Evolutionary conservation across 805 yeast species (phyloP).

Genomic region (Metschnikowia santaceciliae): DNA sequence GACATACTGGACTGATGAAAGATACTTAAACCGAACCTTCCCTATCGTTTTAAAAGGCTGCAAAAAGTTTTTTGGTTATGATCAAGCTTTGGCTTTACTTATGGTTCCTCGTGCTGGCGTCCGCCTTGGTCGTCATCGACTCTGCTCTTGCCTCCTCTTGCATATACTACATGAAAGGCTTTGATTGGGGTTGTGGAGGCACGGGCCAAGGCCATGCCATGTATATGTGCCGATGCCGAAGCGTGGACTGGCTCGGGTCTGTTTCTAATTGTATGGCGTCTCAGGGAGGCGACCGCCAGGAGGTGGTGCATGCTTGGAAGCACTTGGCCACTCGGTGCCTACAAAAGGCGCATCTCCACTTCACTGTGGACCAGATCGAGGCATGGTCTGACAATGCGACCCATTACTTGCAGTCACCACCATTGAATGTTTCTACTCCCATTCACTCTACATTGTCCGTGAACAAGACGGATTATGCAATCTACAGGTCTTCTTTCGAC

Average conservation of each 20-base stretch:
- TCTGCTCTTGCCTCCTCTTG: slow-evolving; percentile 19
- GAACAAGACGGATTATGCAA: slow-evolving; percentile 9
- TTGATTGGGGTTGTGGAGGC: slow-evolving; percentile 21
- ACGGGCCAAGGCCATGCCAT: slow-evolving; percentile 18
- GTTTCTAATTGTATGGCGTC: slow-evolving; percentile 17
- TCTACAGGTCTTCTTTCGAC: slow-evolving; percentile 12
- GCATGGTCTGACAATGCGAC: slow-evolving; percentile 15
- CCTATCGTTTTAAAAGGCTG: not conserved
- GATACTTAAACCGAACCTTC: not conserved
- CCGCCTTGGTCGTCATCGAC: slow-evolving; percentile 15
- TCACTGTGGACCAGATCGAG: slow-evolving; percentile 9
- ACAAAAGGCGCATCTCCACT: slow-evolving; percentile 13
- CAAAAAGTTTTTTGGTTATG: not conserved
- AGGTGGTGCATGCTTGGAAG: slow-evolving; percentile 14
- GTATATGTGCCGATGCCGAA: slow-evolving; percentile 18
- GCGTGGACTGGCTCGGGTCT: slow-evolving; percentile 19
- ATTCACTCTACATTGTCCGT: slow-evolving; percentile 13
- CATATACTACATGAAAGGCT: slow-evolving; percentile 17
- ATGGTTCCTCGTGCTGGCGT: slow-evolving; percentile 1
- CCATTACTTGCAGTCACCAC: slow-evolving; percentile 11
- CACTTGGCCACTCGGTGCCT: slow-evolving; percentile 15
- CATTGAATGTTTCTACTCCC: slow-evolving; percentile 7
- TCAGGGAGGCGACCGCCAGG: slow-evolving; percentile 8
- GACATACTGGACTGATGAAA: not conserved
- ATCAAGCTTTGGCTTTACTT: not conserved